phyloP scores from a whole-genome alignment of 23 red algal genomes.

The Chondrus crispus region DNA sequence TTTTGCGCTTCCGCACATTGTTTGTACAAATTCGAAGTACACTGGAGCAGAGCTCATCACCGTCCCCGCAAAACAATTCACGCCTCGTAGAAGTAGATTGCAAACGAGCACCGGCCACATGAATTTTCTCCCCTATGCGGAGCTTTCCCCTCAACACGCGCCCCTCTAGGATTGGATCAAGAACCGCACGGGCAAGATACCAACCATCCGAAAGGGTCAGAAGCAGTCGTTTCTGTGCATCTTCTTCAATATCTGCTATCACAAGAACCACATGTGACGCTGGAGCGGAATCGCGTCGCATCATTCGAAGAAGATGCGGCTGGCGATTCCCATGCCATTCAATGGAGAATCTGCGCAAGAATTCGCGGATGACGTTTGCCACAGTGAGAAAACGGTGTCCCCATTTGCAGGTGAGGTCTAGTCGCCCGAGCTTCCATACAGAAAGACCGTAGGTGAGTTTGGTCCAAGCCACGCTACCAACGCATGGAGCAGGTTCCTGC shows the following conservation, averaged over 20 bases:
- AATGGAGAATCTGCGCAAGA: conserved; percentile 36
- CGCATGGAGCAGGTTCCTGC: conserved; percentile 39
- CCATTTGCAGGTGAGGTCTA: neutral
- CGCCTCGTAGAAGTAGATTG: neutral
- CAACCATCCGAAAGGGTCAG: conserved; percentile 57
- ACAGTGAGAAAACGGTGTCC: neutral
- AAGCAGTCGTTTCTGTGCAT: neutral
- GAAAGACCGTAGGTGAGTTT: conserved; percentile 39
- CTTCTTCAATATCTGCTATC: conserved; percentile 38
- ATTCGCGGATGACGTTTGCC: conserved; percentile 48
- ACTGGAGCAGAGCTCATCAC: conserved; percentile 34
- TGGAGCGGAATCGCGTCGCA: conserved; percentile 49
- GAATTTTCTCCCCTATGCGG: conserved; percentile 50
- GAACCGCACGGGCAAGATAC: conserved; percentile 34
- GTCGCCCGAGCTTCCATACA: conserved; percentile 22
- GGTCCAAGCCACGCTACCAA: conserved; percentile 54
- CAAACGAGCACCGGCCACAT: conserved; percentile 21
- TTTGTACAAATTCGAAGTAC: neutral
- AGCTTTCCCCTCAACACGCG: conserved; percentile 21
- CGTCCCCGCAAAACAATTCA: conserved; percentile 50
- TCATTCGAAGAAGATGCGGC: conserved; percentile 49
- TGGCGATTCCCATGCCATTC: conserved; percentile 46
- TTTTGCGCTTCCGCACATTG: conserved; percentile 16
- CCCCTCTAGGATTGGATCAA: conserved; percentile 15
- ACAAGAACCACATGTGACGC: conserved; percentile 43